Evolutionary conservation across 345 rosid genomes (phyloP), one percentile per base, ranked within the genome.

Genomic region (Bretschneidera sinensis): DNA sequence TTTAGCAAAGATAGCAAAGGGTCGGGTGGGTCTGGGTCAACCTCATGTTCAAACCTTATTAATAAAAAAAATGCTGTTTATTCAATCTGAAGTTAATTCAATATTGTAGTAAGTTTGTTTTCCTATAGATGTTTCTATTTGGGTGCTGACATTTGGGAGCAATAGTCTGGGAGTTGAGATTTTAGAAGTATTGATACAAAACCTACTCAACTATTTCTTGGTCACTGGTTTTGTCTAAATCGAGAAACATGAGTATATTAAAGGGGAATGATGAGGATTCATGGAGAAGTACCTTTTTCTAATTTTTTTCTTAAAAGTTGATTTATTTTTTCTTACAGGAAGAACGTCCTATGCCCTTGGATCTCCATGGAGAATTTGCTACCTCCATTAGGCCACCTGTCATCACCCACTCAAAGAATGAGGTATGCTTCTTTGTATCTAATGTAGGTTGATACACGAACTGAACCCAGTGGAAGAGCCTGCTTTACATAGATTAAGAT

Each of bases 361-460:
- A 81, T 57, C 43, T 69, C 48, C 68, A 64, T 31, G 84, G 69
- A 50, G 70, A 53, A 55, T 62, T 71, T 64, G 71, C 83, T 24
- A 39, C 69, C 55, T 68, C 87, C 0, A 47, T 69, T 54, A 73
- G 78, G 74, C 81, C 53, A 0, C 66, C 88, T 48, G 65, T 63
- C 33, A 66, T 92, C 68, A 54, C 61, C 62, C 61, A 21, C 9
- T 76, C 82, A 25, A 94, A 90, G 84, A 78, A 80, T 68, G 79
- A 78, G 73, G 99, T 89, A 64, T 23, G 80, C 33, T 68, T 68
- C 70, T 71, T 34, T 43, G 39, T 54, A 47, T 64, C 25, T 63
- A 15, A 14, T 24, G 20, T 54, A 53, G 17, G 33, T n/a, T 19
- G 53, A 24, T 20, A 21, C 52, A 19, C 19, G 6, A 54, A 57